Evolutionary conservation across 192 early-diverging fungal genomes (phyloP).

Genomic region (Pilobolus umbonatus): DNA sequence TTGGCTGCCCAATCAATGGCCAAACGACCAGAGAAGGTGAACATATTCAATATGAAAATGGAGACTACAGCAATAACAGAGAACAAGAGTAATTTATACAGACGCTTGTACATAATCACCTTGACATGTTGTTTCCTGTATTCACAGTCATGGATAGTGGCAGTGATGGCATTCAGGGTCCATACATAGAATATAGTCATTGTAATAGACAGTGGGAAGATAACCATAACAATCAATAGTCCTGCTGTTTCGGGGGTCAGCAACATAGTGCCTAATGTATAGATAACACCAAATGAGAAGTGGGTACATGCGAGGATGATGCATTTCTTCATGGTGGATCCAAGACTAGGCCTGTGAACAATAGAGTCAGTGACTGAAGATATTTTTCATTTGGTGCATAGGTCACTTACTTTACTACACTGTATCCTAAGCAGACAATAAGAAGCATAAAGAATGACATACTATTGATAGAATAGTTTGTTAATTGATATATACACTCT

Average conservation of each 20-base stretch:
- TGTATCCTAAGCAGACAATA: constrained; percentile 93
- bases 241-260: constrained; percentile 62
- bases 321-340: constrained; percentile 85
- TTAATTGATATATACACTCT: not conserved
- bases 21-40: constrained; percentile 66
- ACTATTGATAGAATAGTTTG: constrained; percentile 34
- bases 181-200: constrained; percentile 95
- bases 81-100: constrained; percentile 75
- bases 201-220: constrained; percentile 82
- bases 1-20: constrained; percentile 60
- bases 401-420: constrained; percentile 79
- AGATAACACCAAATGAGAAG: constrained; percentile 85
- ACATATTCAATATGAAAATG: constrained; percentile 81
- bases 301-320: constrained; percentile 71
- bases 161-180: constrained; percentile 78
- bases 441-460: constrained; percentile 96
- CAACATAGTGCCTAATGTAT: constrained; percentile 76
- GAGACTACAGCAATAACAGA: constrained; percentile 66
- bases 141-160: constrained; percentile 73
- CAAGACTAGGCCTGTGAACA: constrained; percentile 71
- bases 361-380: no score
- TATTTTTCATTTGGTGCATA: no score
- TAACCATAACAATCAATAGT: constrained; percentile 70
- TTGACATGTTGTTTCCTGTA: constrained; percentile 84
- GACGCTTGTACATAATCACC: constrained; percentile 81